Percentiles rank a stretch among this genome's conserved stretches.
Conservation (phyloP, 108 stramenopile genomes). For the Nannochloropsis granulata region DNA sequence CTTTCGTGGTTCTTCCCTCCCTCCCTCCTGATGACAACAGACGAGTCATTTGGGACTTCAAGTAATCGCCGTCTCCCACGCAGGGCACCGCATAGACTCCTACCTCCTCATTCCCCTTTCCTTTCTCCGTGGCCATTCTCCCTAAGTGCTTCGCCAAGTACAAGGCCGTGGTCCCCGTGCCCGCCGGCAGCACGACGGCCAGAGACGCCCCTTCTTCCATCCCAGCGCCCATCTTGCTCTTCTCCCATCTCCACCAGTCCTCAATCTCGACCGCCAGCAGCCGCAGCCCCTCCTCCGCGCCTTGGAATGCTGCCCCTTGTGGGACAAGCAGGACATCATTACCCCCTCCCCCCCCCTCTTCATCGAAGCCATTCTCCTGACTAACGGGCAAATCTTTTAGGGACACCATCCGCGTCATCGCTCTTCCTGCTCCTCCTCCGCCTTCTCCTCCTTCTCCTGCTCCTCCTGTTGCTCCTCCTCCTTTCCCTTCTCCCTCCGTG, state of each 20-base stretch:
- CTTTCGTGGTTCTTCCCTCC: neutral
- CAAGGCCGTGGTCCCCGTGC: constrained; percentile 35
- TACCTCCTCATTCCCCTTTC: neutral
- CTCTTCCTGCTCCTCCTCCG: neutral
- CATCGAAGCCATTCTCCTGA: neutral
- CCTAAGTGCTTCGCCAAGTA: constrained; percentile 19
- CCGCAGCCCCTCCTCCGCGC: constrained; percentile 19
- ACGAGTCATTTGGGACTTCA: constrained; percentile 6
- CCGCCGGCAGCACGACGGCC: constrained; percentile 27
- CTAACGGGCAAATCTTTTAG: neutral
- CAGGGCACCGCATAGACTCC: constrained; percentile 12
- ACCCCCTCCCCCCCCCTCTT: neutral
- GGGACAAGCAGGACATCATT: constrained; percentile 6
- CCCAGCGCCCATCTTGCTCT: neutral
- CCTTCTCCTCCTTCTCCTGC: neutral
- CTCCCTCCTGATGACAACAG: neutral
- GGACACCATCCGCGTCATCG: neutral
- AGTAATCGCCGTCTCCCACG: constrained; percentile 8
- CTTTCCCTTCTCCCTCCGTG: neutral
- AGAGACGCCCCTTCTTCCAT: neutral
- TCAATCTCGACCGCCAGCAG: constrained; percentile 10
- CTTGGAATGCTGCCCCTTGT: constrained; percentile 14
- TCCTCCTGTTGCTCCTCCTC: neutral
- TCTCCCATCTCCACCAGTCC: constrained; percentile 2
- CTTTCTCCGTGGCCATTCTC: neutral